Evolutionary conservation across 306 rosid species (phyloP), one percentile per base, ranked within the genome.

Genomic region (Quercus mongolica): DNA sequence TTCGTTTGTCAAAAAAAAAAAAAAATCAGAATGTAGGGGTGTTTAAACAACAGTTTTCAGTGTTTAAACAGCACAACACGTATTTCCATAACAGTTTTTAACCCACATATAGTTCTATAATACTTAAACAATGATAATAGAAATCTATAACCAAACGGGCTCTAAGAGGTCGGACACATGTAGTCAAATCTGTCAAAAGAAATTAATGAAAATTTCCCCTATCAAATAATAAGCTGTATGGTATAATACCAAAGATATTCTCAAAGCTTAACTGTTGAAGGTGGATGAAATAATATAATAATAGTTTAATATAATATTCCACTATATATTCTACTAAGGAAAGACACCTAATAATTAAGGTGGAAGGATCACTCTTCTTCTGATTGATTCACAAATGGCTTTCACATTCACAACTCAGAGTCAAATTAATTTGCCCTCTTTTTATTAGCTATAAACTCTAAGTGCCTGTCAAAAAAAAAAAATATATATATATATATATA

Each of bases 251-350:
- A 63, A 69, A 19, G 20, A 61, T 74, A 30, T 30, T 83, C 79
- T 76, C 52, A 35, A 9, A 78, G 20, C 75, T 72, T 80, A 75
- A 56, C 87, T 82, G 69, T 86, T 79, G 88, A 86, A 80, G 55
- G 90, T 89, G 92, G 91, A 76, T 13, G 3, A 49, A 49, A 58
- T 56, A 74, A 80, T 78, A 69, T 56, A 74, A 80, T 78, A 69
- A 82, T 84, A 84, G 44, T 51, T 44, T 69, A 28, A 62, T 74
- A 26, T 28, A 41, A 41, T 41, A 41, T 28, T 5, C 64, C 26
- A 57, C 21, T 73, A 63, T 41, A 38, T 41, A 8, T 75, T 71
- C 56, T 54, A 17, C 35, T 83, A 70, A 41, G 73, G 65, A 62
- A 28, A 49, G 31, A 33, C 44, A 12, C 64, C 56, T 33, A 41